Conservation (phyloP, 2,329 filamentous ascomycete species). For the Fusarium subtropicale region DNA sequence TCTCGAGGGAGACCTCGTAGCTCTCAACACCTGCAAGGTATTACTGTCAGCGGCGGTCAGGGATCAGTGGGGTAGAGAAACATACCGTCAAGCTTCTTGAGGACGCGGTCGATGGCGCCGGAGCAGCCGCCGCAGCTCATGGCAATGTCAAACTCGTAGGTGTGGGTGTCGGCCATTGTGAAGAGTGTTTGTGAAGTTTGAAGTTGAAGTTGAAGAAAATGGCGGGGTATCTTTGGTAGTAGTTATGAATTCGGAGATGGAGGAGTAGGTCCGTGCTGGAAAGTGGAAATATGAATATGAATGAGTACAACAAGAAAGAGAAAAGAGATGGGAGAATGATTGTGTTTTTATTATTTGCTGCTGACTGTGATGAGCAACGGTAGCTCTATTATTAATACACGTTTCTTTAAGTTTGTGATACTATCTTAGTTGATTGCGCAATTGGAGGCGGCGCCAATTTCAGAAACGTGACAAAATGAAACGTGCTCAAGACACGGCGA, state of each 20-base stretch:
- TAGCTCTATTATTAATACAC: slow-evolving; percentile 42
- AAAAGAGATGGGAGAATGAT: background rate
- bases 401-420: background rate
- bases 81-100: slow-evolving; percentile 91
- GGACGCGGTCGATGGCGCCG: slow-evolving; percentile 88
- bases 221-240: slow-evolving; percentile 34
- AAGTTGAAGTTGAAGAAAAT: slow-evolving; percentile 19
- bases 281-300: slow-evolving; percentile 11
- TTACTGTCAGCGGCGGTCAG: slow-evolving; percentile 21
- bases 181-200: background rate
- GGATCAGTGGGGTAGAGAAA: slow-evolving; percentile 13
- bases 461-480: slow-evolving; percentile 33
- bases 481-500: slow-evolving; percentile 44
- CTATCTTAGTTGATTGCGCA: slow-evolving; percentile 36
- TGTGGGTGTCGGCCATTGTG: slow-evolving; percentile 80
- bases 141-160: slow-evolving; percentile 92
- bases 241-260: slow-evolving; percentile 8
- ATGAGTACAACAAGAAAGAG: background rate
- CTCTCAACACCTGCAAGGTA: slow-evolving; percentile 77
- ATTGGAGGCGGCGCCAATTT: slow-evolving; percentile 34
- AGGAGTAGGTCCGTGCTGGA: slow-evolving; percentile 14
- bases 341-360: slow-evolving; percentile 8
- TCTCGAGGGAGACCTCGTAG: slow-evolving; percentile 88
- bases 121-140: slow-evolving; percentile 99
- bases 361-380: slow-evolving; percentile 33